Conservation (phyloP, 1,284 basidiomycete species). For the Peniophora sp. region DNA sequence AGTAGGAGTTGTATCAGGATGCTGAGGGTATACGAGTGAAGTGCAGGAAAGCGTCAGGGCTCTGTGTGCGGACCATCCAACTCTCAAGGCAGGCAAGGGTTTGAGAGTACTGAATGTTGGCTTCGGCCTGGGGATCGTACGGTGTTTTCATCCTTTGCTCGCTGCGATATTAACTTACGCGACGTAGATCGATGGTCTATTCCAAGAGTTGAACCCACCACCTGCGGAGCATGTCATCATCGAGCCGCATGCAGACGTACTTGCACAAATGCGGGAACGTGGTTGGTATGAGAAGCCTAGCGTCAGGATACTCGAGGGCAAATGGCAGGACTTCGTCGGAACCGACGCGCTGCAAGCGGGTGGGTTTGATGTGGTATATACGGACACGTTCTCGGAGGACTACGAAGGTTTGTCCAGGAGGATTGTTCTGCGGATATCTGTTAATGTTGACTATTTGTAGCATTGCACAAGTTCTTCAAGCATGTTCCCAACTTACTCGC, state of each 20-base stretch:
- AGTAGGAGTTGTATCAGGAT: background rate
- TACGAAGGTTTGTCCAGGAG: constrained; percentile 51
- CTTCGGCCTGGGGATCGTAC: constrained; percentile 90
- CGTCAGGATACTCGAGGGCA: constrained; percentile 82
- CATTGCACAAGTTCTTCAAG: constrained; percentile 81
- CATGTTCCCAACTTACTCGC: constrained; percentile 76
- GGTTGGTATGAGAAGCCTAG: constrained; percentile 76
- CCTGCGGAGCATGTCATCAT: constrained; percentile 84
- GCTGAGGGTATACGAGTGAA: constrained; percentile 16
- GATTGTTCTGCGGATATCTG: too few species aligned
- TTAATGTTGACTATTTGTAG: too few species aligned
- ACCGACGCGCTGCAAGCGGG: constrained; percentile 46
- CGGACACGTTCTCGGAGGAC: constrained; percentile 92
- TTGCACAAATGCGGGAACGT: constrained; percentile 62
- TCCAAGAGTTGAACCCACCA: constrained; percentile 58
- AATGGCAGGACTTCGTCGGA: constrained; percentile 84
- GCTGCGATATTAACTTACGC: constrained; percentile 9
- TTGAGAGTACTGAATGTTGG: constrained; percentile 85
- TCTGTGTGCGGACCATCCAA: constrained; percentile 43
- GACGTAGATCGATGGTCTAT: constrained; percentile 71
- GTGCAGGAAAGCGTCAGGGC: constrained; percentile 63
- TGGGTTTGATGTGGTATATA: constrained; percentile 88
- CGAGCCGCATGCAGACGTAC: constrained; percentile 91
- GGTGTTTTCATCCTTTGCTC: constrained; percentile 20
- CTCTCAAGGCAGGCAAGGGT: constrained; percentile 21